Conservation (phyloP, 1,139 yeast species). For the Hyphopichia pseudoburtonii region DNA sequence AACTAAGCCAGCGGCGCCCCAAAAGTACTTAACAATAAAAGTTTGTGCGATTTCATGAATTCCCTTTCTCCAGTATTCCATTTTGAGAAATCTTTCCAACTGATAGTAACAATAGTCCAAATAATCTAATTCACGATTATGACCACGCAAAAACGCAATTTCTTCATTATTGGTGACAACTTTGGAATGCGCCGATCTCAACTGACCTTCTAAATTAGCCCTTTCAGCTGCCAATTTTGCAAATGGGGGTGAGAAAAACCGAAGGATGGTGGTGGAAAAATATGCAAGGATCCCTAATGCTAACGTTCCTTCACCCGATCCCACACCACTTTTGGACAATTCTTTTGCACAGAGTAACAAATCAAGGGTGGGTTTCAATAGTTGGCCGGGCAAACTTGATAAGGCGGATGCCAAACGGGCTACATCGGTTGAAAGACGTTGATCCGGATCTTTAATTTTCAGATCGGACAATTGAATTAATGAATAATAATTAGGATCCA, state of each 20-base stretch:
- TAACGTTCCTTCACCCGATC: constrained; percentile 82
- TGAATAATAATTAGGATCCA: constrained; percentile 47
- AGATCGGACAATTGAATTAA: constrained; percentile 57
- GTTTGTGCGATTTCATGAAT: constrained; percentile 76
- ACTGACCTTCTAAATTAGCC: constrained; percentile 83
- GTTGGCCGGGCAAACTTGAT: constrained; percentile 79
- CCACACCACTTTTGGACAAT: constrained; percentile 71
- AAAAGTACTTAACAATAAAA: constrained; percentile 84
- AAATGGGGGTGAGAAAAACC: constrained; percentile 85
- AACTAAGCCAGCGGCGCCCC: constrained; percentile 94
- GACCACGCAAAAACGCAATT: constrained; percentile 83
- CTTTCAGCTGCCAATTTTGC: constrained; percentile 77
- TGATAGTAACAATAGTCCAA: constrained; percentile 82
- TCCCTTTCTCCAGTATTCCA: constrained; percentile 75
- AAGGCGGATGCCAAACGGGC: constrained; percentile 71
- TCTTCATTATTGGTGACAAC: constrained; percentile 81
- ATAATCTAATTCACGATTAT: constrained; percentile 72
- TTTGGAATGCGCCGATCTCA: constrained; percentile 79
- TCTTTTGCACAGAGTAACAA: constrained; percentile 80
- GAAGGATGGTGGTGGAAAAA: constrained; percentile 69
- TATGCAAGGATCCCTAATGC: constrained; percentile 81
- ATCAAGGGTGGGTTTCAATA: constrained; percentile 83
- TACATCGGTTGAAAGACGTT: constrained; percentile 77
- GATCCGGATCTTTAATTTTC: constrained; percentile 73
- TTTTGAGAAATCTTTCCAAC: constrained; percentile 73